These are phyloP conservation scores for Vaccinium vitisidaea DNA, from an alignment of 148 eudicot species.

Conservation along the genomic window DNA sequence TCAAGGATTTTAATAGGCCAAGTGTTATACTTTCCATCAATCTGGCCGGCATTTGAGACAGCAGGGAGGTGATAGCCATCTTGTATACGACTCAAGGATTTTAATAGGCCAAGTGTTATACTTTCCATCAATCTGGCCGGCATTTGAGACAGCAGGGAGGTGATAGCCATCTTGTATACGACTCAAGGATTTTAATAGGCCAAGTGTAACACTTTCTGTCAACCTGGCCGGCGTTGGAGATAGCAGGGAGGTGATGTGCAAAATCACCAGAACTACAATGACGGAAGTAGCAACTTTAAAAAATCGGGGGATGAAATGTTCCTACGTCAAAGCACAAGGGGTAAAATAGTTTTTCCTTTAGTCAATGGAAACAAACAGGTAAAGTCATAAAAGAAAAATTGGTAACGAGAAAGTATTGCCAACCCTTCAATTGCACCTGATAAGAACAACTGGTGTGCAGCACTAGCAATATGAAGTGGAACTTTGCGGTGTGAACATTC, in stretches of 20 bases:
- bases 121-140: background rate
- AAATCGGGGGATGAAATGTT: background rate
- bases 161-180: background rate
- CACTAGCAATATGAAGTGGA: conserved; percentile 84
- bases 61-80: background rate
- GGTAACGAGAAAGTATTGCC: background rate
- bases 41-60: background rate
- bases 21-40: background rate
- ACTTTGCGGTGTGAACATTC: conserved; percentile 78
- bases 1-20: background rate
- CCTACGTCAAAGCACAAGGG: conserved; percentile 4
- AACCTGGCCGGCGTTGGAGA: background rate
- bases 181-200: background rate
- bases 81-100: background rate
- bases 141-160: background rate
- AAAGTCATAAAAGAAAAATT: background rate
- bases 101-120: background rate
- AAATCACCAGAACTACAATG: background rate
- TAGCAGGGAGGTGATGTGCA: background rate
- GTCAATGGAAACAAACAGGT: background rate
- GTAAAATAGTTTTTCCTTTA: background rate
- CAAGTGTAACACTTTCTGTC: background rate
- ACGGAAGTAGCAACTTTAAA: background rate
- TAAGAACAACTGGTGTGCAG: conserved; percentile 87
- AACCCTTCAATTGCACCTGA: conserved; percentile 52